phyloP scores from a whole-genome alignment of 257 asterid species.

The Rubia yunnanensis region DNA sequence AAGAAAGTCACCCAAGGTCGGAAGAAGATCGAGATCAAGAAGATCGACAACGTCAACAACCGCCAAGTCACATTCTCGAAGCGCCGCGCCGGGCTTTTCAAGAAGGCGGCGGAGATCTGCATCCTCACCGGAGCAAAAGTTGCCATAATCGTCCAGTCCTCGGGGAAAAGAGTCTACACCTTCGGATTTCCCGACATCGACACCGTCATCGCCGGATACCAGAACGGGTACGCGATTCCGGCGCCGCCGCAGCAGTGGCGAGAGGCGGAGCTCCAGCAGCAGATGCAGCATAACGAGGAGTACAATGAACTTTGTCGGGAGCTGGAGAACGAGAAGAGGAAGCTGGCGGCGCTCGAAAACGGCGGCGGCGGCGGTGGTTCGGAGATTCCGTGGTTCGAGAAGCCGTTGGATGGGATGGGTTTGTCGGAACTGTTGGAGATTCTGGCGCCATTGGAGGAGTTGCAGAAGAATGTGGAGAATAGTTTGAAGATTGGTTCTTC shows the following conservation, averaged over 20 bases:
- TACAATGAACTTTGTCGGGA: not conserved
- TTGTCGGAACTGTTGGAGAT: not conserved
- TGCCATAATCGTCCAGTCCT: slow-evolving; percentile 47
- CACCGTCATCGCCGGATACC: slow-evolving; percentile 12
- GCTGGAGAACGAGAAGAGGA: not conserved
- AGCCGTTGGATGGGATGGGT: not conserved
- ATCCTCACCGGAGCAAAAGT: slow-evolving; percentile 40
- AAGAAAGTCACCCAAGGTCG: slow-evolving; percentile 16
- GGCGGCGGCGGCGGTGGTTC: not conserved
- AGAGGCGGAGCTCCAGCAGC: not conserved
- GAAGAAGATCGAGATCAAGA: slow-evolving; percentile 32
- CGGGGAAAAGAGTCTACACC: slow-evolving; percentile 36
- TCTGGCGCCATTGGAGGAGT: not conserved
- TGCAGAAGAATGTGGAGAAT: not conserved
- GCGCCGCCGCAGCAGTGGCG: not conserved
- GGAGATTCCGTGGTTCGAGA: not conserved
- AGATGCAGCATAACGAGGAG: not conserved
- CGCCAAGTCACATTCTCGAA: slow-evolving; percentile 68
- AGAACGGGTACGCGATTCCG: not conserved
- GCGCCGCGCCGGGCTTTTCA: slow-evolving; percentile 59
- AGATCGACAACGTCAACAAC: slow-evolving; percentile 41
- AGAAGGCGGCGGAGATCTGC: slow-evolving; percentile 71
- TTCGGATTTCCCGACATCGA: slow-evolving; percentile 52
- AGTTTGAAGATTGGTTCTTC: not conserved
- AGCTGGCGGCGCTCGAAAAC: not conserved